Base-by-base conservation (phyloP, 2,329 filamentous ascomycete species). In the Fusarium scirpi region DNA sequence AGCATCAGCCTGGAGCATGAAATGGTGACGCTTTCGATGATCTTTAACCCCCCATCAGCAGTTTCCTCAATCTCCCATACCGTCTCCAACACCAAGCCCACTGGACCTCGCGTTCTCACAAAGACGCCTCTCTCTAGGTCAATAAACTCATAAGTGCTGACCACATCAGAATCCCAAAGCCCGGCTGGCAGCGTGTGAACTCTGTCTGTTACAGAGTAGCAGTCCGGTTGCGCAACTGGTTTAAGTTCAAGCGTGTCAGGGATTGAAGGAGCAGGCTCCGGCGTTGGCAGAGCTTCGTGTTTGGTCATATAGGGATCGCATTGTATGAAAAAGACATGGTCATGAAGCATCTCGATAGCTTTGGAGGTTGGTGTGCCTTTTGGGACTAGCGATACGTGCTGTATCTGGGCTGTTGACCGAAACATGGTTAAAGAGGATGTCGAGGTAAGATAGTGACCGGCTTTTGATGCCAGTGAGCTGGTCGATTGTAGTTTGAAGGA, bases 81-180 rank as follows among this genome's bases (percentile, higher is more conserved):
- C 18, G 86, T 86, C 75, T 89, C 86, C 81, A 89, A 84, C 4
- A 84, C 77, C 34, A 87, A 79, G 46, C 80, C 82, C 76, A 89
- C 72, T 22, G 86, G 86, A 43, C 84, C 85, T 45, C 78, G 79
- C 57, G 88, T 84, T 12, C 86, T 78, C 44, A 86, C 83, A 74
- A 87, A 88, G 9, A 86, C 71, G 20, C 87, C 87, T 29, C 76
- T 80, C n/a, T 78, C 78, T 20, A 85, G 77, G 65, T 86, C 77
- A 20, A 85, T 83, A 65, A 88, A 85, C 77, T 88, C 86, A 73
- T 86, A 86, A 8, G 76, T 83, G 78, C 85, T 87, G 55, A 85
- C 81, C 9, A 88, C 84, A 49, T 84, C 83, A 54, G 81, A 84
- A 72, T 86, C 85, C 85, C 85, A 88, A 29, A 89, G 79, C 4